Percentiles rank a stretch among this genome's conserved stretches.
Evolutionary conservation across 164 flowering plant genomes (phyloP).

Genomic region (Akebia trifoliata): DNA sequence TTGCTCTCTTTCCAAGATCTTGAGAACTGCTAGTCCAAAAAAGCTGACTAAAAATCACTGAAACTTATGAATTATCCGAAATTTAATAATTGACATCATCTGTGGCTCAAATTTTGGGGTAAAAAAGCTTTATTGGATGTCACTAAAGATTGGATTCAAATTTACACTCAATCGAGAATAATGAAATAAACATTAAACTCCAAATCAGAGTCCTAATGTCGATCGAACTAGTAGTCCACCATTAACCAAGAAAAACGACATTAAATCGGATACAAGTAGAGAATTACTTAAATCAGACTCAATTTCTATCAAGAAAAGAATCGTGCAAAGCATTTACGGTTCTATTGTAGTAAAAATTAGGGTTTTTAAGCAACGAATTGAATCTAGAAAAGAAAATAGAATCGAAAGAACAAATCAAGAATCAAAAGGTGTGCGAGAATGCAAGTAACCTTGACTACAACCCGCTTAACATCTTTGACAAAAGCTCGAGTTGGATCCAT

Average conservation of each 20-base stretch:
- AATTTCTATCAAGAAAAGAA: background rate
- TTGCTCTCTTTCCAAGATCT: too few relatives aligned
- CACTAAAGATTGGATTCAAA: background rate
- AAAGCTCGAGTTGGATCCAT: constrained; percentile 61
- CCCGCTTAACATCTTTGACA: constrained; percentile 60
- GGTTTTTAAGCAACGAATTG: background rate
- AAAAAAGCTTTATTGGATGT: too few relatives aligned
- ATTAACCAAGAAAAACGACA: background rate
- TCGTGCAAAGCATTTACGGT: background rate
- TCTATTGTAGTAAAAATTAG: background rate
- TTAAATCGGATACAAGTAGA: background rate
- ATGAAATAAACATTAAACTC: background rate
- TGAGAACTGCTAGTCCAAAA: too few relatives aligned
- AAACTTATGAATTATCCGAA: too few relatives aligned
- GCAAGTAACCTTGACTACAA: constrained; percentile 58
- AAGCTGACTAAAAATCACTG: too few relatives aligned
- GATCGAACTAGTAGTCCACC: background rate
- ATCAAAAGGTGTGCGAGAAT: background rate
- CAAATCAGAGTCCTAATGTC: background rate
- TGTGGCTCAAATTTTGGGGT: too few relatives aligned
- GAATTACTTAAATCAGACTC: background rate
- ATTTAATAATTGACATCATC: too few relatives aligned
- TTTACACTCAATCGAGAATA: background rate
- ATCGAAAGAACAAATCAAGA: background rate
- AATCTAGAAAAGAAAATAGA: background rate